Evolutionary conservation across 2,329 filamentous ascomycete genomes (phyloP).

Genomic region (Pseudogymnoascus sp.): DNA sequence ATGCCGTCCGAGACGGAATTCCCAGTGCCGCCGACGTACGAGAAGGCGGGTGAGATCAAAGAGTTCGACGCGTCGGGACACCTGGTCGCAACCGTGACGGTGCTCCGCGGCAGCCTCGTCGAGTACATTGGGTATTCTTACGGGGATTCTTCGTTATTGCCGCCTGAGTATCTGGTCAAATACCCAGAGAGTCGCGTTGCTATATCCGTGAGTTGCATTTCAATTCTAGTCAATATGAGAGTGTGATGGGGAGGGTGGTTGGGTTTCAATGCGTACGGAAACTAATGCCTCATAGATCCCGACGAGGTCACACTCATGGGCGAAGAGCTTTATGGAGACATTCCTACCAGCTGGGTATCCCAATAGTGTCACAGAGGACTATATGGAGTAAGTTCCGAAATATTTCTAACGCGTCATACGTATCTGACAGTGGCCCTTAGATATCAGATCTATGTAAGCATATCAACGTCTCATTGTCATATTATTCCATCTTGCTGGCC

Average conservation of each 20-base stretch:
- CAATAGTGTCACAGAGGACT: conserved; percentile 64
- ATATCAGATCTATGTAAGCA: conserved; percentile 61
- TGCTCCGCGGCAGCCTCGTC: background rate
- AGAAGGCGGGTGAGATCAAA: background rate
- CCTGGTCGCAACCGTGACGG: background rate
- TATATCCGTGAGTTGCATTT: background rate
- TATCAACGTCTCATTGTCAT: background rate
- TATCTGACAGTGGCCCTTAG: conserved; percentile 33
- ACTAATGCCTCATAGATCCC: background rate
- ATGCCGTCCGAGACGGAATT: background rate
- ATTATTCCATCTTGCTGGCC: background rate
- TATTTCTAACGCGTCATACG: background rate
- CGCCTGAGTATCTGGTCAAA: background rate
- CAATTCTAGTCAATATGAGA: background rate
- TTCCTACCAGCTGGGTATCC: conserved; percentile 66
- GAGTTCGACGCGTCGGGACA: background rate
- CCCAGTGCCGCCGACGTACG: background rate
- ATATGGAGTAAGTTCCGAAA: conserved; percentile 49
- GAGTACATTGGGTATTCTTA: background rate
- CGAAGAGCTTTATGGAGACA: conserved; percentile 43
- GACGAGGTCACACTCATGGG: background rate
- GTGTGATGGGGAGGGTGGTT: background rate
- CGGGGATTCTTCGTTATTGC: background rate
- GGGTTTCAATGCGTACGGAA: background rate
- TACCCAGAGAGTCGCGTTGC: background rate